Evolutionary conservation across 1,284 basidiomycete species (phyloP), one percentile per base, ranked within the genome.

Genomic region (Ceratobasidium papillatum): DNA sequence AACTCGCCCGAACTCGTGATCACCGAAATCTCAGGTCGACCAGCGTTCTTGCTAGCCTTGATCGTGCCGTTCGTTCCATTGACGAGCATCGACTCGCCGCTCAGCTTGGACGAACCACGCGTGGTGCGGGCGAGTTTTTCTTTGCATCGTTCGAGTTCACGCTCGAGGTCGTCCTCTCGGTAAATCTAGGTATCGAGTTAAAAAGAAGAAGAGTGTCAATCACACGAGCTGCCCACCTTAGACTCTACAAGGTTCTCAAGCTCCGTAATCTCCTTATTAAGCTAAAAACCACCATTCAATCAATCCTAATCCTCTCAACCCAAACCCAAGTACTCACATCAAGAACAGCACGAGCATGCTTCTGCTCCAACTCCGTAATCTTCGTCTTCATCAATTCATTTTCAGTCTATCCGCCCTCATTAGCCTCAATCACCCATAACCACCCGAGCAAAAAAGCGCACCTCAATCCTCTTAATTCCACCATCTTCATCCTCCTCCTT

Each of bases 151-250:
- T 93, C 89, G 49, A 96, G 83, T 79, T 95, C 93, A 78, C 90
- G 90, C 80, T 97, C 95, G 47, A 98, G 89, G 80, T 96, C 95
- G 80, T 96, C 95, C 88, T 98, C 95, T 66, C 91, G 90, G 81
- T 96, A 96, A 78, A 97, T 97, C 91, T 93, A 34, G 34, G 71
- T 7, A 32, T n/a, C 27, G 30, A 36, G 36, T 72, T 69, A 34
- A 36, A 5, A 36, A 51, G n/a, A 41, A 58, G 34, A 27, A 52
- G 49, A 64, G 54, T 43, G 19, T n/a, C 32, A 36, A n/a, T 19
- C 19, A 32, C 8, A n/a, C 1, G 49, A 54, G 56, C 12, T 58
- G 58, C 84, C 66, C 76, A 91, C 89, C 89, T 98, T 97, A 74
- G 93, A 89, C 82, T 98, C 95, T 45, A 97, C 90, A 56, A 98